Evolutionary conservation across 2,329 filamentous ascomycete species (phyloP).

Genomic region (Aspergillus brasiliensis): DNA sequence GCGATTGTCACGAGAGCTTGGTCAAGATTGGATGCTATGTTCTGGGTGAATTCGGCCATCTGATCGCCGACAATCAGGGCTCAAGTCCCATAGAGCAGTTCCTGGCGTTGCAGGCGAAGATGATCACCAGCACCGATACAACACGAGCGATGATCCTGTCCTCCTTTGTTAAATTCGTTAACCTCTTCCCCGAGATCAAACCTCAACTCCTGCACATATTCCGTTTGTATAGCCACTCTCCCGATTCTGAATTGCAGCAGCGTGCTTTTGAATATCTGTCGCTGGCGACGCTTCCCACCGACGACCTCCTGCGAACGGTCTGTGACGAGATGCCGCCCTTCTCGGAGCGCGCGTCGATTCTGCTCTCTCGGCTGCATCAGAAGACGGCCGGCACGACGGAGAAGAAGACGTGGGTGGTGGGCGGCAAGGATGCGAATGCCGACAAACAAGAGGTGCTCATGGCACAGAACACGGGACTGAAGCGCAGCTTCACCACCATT

Average conservation of each 20-base stretch:
- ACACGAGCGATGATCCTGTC: slow-evolving; percentile 94
- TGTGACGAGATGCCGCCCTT: slow-evolving; percentile 99
- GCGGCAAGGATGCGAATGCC: slow-evolving; percentile 88
- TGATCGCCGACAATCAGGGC: slow-evolving; percentile 87
- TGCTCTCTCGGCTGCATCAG: slow-evolving; percentile 89
- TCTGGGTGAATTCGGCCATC: slow-evolving; percentile 92
- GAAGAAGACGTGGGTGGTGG: slow-evolving; percentile 96
- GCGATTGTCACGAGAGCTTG: slow-evolving; percentile 92
- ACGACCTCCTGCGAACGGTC: slow-evolving; percentile 88
- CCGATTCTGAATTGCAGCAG: slow-evolving; percentile 95
- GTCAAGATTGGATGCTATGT: slow-evolving; percentile 98
- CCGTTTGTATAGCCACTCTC: slow-evolving; percentile 85
- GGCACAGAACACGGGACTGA: slow-evolving; percentile 77
- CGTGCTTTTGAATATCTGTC: slow-evolving; percentile 92
- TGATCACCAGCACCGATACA: slow-evolving; percentile 82
- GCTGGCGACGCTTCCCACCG: slow-evolving; percentile 79
- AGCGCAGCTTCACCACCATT: slow-evolving; percentile 74
- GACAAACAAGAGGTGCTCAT: slow-evolving; percentile 78
- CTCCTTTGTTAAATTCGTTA: slow-evolving; percentile 96
- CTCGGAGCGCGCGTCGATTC: slow-evolving; percentile 87
- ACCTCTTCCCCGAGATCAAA: slow-evolving; percentile 97
- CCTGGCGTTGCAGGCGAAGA: slow-evolving; percentile 85
- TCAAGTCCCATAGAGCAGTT: slow-evolving; percentile 98
- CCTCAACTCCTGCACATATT: slow-evolving; percentile 90
- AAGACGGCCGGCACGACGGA: slow-evolving; percentile 92